Base-by-base conservation (phyloP, 2,329 filamentous ascomycete species). In the Chaetomium sp. region DNA sequence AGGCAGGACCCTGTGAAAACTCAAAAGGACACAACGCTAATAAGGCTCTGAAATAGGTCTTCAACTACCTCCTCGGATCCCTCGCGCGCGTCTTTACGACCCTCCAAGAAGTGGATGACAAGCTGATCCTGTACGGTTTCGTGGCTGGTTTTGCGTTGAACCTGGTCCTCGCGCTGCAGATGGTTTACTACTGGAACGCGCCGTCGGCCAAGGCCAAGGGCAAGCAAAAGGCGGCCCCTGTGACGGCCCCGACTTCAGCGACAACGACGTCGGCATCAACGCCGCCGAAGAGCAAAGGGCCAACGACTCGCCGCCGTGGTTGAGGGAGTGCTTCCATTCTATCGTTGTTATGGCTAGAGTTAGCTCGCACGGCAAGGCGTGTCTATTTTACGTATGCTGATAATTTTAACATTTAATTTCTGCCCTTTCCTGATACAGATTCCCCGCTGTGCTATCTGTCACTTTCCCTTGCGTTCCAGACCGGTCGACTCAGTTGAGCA, bases 11-110 rank as follows among this genome's bases (percentile, higher is more conserved):
- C 5, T 12, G 40, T 42, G 12, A n/a, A 12, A 38, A 38, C 37
- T 12, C 8, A 8, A 38, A 11, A 1, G 44, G 19, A 37, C 5
- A n/a, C 41, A 14, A 12, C 41, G 45, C 58, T 62, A 41, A 62
- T 48, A 11, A 14, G 9, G n/a, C 54, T 36, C 41, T 35, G 36
- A 3, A n/a, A 46, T 66, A 96, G 91, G 91, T 99, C 64, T 96
- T 99, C 81, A 97, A 96, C 79, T 99, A 96, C 74, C 89, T 99
- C 66, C 79, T 86, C 65, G 94, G 95, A 41, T 96, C 91, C 44
- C 82, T 97, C 56, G 89, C 90, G 33, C 88, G 94, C 69, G 95
- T 99, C 75, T 99, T 96, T 74, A 99, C 94, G 36, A 99, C 95
- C 7, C 77, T 99, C 56, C 91, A 97, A 69, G 94, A 99, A 77